Base-by-base conservation (phyloP, 192 early-diverging fungal species). In the Allomyces javanicus region DNA sequence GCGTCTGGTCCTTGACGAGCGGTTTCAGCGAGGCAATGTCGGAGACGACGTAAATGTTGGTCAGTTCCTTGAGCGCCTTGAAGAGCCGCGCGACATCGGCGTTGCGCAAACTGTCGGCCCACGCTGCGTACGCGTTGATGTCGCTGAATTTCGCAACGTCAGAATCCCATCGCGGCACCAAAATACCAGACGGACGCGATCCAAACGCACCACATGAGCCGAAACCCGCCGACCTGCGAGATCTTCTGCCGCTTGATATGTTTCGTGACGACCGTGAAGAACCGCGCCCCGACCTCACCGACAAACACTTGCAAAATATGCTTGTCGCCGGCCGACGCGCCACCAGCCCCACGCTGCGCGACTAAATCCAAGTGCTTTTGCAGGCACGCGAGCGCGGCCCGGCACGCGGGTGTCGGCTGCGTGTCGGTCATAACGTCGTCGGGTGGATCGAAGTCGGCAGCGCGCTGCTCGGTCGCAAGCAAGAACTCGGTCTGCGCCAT, bases 281-380 rank as follows among this genome's bases (percentile, higher is more conserved):
- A 75, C 61, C 95, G 81, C 25, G 84, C 70, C 55, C 86, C 91
- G 64, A 96, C 80, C 72, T 97, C 95, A 67, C 85, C 87, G 64
- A 90, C 83, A 74, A 94, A 93, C 44, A 97, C 87, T 66, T 92
- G 88, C 68, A 92, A 79, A 27, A 90, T 92, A 62, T 87, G 74
- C 73, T 89, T 87, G 64, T 97, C 90, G 17, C 87, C 81, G 9
- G 82, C 81, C 45, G 90, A 88, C 33, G 33, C 33, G 33, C 33
- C 33, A 7, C 33, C 33, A 3, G 33, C 33, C 3, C 33, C 33
- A 9, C 33, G 33, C 33, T 40, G 33, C 50, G 70, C 75, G 66
- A 97, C 68, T 67, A 90, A 76, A 65, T 83, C 81, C 1, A 85
- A 84, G 66, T 92, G 90, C 11, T 81, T 78, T 40, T 84, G 82